A percentile compares a stretch with the other conserved stretches of the same genome.
phyloP scores from a whole-genome alignment of 108 stramenopile genomes.

The Discostella pseudostelligera region DNA sequence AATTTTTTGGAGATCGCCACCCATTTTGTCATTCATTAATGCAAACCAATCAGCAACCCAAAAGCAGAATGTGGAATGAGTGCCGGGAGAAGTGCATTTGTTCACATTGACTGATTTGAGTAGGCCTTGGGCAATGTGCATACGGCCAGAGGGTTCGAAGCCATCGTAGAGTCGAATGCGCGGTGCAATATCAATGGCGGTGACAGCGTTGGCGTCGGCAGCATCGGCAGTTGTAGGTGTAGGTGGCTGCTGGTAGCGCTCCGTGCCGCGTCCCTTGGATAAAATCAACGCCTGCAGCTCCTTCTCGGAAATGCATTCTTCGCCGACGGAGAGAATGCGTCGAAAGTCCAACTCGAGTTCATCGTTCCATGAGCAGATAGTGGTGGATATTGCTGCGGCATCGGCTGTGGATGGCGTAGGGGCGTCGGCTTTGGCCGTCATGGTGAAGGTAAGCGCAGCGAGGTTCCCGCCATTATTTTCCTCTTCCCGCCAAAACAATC shows the following conservation, averaged over 20 bases:
- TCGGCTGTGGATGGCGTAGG: too few species aligned
- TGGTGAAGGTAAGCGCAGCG: too few species aligned
- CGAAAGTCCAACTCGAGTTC: slow-evolving; percentile 72
- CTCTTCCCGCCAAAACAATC: too few species aligned
- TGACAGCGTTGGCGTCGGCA: neutral
- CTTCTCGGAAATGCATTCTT: slow-evolving; percentile 79
- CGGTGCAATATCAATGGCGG: neutral
- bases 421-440: too few species aligned
- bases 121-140: slow-evolving; percentile 99
- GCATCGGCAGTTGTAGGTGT: too few species aligned
- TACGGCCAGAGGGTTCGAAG: slow-evolving; percentile 98
- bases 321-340: slow-evolving; percentile 79
- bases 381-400: too few species aligned
- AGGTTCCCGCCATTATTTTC: too few species aligned
- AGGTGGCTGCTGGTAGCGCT: neutral
- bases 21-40: slow-evolving; percentile 99
- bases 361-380: slow-evolving; percentile 57
- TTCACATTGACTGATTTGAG: slow-evolving; percentile 98
- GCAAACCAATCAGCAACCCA: slow-evolving; percentile 99
- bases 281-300: slow-evolving; percentile 65
- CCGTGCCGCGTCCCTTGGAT: slow-evolving; percentile 73
- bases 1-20: slow-evolving; percentile 93
- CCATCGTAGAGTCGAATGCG: slow-evolving; percentile 95
- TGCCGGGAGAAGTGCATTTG: slow-evolving; percentile 86
- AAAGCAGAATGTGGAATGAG: slow-evolving; percentile 93